Conservation (phyloP, 257 asterid species). For the Mentha longifolia region DNA sequence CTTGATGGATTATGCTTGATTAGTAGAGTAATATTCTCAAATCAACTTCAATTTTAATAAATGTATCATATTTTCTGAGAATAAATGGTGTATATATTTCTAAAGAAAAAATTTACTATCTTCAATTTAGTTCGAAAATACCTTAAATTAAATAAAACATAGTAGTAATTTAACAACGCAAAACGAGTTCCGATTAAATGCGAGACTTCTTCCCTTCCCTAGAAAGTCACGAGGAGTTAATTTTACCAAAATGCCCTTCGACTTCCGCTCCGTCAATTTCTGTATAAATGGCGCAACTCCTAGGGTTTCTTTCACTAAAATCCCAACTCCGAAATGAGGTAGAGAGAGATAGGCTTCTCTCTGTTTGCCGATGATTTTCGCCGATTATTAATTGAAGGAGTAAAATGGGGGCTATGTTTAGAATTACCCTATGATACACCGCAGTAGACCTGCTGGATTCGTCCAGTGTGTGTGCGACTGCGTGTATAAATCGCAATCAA, state of each 20-base stretch:
- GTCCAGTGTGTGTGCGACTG: constrained; percentile 3
- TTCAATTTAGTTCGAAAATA: too few relatives aligned
- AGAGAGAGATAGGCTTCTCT: constrained; percentile 30
- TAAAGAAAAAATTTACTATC: too few relatives aligned
- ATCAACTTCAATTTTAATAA: too few relatives aligned
- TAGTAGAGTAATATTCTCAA: too few relatives aligned
- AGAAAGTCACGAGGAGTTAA: too few relatives aligned
- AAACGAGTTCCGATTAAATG: too few relatives aligned
- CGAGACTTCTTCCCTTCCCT: too few relatives aligned
- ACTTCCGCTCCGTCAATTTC: background rate
- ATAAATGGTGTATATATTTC: too few relatives aligned
- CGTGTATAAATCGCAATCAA: background rate
- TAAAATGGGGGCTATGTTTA: background rate
- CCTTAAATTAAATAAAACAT: too few relatives aligned
- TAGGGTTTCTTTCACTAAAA: background rate
- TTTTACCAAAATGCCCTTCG: constrained; percentile 14
- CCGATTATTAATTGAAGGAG: background rate
- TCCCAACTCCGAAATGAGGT: constrained; percentile 47
- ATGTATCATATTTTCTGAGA: too few relatives aligned
- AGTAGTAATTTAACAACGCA: too few relatives aligned
- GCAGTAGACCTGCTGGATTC: background rate
- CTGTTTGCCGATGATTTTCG: constrained; percentile 28
- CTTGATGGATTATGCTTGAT: too few relatives aligned
- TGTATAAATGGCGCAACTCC: background rate
- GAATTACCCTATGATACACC: background rate